Base-by-base conservation (phyloP, 768 basidiomycete species). In the Suillus subluteus region DNA sequence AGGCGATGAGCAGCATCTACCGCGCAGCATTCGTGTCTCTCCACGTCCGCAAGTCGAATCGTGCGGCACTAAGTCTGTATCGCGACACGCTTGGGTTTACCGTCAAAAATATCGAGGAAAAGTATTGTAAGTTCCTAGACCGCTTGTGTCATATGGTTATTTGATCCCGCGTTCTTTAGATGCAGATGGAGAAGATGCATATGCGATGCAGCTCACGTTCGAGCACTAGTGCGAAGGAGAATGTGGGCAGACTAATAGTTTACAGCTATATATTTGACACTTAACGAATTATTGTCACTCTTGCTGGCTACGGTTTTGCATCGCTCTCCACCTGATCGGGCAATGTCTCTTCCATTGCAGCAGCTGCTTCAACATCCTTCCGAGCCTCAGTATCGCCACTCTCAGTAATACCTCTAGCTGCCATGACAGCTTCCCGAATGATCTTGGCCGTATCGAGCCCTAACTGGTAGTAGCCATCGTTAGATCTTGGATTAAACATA, bases 21-120 rank as follows among this genome's bases (percentile, higher is more conserved):
- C 85, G 87, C 43, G 96, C 95, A 0, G 78, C 88, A 21, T 92
- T 90, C 71, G 93, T 96, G 23, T 94, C 93, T 0, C 81, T 99
- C 26, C 96, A 98, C 71, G 96, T 99, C 37, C 86, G 97, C 56
- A 93, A 95, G 79, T 95, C 94, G n/a, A 98, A 99, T 74, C 88
- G 91, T 65, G 95, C 96, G 0, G 96, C 97, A 1, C 87, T 98
- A 54, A 87, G 85, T 13, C 81, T 98, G 63, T 99, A 98, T 76
- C 86, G 88, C 58, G 96, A 97, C 73, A 90, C 93, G 2, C 81
- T 99, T 7, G 96, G 96, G 2, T 99, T 99, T 79, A 86, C 90
- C 26, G 91, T 97, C 6, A 89, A 89, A 50, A 88, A 87, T 59
- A 86, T 97, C 48, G 96, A 98, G 76, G 89, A 92, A 76, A 89